phyloP scores from a whole-genome alignment of 2,329 filamentous ascomycete species.

The Decorospora gaudefroyi region DNA sequence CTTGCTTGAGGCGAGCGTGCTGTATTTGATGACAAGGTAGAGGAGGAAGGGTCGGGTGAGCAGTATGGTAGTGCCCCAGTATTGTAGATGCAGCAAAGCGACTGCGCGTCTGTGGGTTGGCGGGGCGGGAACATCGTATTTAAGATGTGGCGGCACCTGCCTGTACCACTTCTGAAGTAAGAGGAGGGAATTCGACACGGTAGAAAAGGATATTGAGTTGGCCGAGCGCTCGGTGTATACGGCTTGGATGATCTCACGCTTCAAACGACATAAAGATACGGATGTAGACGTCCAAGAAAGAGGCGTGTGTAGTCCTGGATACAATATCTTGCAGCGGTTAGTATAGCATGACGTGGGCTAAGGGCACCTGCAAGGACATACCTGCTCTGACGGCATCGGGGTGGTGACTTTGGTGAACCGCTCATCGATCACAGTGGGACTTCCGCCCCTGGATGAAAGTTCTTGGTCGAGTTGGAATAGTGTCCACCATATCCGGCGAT shows the following conservation, averaged over 20 bases:
- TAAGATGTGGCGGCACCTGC: conserved; percentile 41
- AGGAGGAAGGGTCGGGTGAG: conserved; percentile 44
- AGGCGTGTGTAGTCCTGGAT: conserved; percentile 44
- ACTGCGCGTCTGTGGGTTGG: conserved; percentile 45
- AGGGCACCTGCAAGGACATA: conserved; percentile 10
- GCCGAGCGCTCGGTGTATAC: conserved; percentile 42
- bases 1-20: conserved; percentile 30
- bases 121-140: conserved; percentile 35
- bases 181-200: conserved; percentile 38
- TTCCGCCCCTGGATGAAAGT: conserved; percentile 44
- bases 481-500: conserved; percentile 48
- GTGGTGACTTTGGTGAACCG: conserved; percentile 40
- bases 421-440: conserved; percentile 43
- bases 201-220: conserved; percentile 42
- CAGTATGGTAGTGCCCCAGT: conserved; percentile 44
- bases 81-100: conserved; percentile 41
- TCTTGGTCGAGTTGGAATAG: conserved; percentile 45
- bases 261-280: conserved; percentile 39
- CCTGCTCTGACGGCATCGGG: conserved; percentile 41
- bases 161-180: conserved; percentile 43
- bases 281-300: conserved; percentile 40
- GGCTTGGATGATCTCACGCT: conserved; percentile 42
- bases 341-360: not conserved
- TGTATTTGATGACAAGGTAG: conserved; percentile 39
- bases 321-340: conserved; percentile 30